Conservation (phyloP, 768 basidiomycete species). For the Phylloporus arenicola region DNA sequence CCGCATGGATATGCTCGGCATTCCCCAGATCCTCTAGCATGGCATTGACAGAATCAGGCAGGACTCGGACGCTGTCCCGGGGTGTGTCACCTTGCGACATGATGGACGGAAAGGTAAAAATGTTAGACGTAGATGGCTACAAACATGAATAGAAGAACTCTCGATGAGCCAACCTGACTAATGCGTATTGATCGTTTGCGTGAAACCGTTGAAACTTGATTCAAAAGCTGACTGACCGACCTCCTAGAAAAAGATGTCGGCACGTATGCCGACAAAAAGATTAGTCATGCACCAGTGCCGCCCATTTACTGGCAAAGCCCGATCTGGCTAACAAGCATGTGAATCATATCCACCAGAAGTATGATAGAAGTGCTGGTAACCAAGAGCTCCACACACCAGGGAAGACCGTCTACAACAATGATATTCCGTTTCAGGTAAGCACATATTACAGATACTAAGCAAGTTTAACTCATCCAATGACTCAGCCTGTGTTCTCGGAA, state of each 20-base stretch:
- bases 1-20: slow-evolving; percentile 11
- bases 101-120: slow-evolving; percentile 11
- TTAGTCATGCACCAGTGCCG: slow-evolving; percentile 11
- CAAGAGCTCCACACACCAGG: neutral
- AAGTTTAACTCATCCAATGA: neutral
- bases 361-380: too few species aligned
- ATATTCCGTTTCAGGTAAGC: neutral
- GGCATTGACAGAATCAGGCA: slow-evolving; percentile 1
- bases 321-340: neutral
- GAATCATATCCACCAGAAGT: neutral
- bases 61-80: neutral
- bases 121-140: neutral
- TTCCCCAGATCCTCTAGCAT: slow-evolving; percentile 8
- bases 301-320: neutral
- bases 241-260: neutral
- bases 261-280: neutral
- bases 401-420: too few species aligned
- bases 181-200: slow-evolving; percentile 4
- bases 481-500: too few species aligned
- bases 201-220: neutral
- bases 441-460: neutral
- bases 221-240: neutral
- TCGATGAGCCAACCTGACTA: slow-evolving; percentile 8
- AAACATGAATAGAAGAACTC: slow-evolving; percentile 8
- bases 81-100: neutral